phyloP scores from a whole-genome alignment of 805 yeast species.

The Debaryomyces tyrocola region DNA sequence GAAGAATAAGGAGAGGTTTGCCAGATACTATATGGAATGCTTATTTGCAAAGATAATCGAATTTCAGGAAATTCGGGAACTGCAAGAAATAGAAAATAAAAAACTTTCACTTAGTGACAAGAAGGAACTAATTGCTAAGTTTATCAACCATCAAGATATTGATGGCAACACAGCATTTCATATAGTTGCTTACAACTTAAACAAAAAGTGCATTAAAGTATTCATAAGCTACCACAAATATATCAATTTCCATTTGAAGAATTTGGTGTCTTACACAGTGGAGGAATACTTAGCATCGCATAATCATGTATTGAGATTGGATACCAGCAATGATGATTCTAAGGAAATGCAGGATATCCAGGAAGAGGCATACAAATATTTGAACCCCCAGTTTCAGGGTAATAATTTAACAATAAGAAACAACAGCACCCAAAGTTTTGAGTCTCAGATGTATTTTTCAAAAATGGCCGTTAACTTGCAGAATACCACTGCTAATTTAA shows the following conservation, averaged over 20 bases:
- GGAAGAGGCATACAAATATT: slow-evolving; percentile 1
- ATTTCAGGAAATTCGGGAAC: slow-evolving; percentile 21
- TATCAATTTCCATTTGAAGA: slow-evolving; percentile 45
- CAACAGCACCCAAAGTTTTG: slow-evolving; percentile 29
- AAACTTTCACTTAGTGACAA: slow-evolving; percentile 14
- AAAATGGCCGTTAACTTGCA: slow-evolving; percentile 35
- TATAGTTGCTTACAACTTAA: slow-evolving; percentile 79
- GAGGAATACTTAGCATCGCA: slow-evolving; percentile 42
- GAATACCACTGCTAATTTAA: slow-evolving; percentile 29
- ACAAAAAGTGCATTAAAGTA: slow-evolving; percentile 73
- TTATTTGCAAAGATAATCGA: slow-evolving; percentile 34
- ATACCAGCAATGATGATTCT: slow-evolving; percentile 9
- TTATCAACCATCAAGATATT: slow-evolving; percentile 85
- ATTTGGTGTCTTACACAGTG: slow-evolving; percentile 44
- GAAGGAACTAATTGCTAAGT: slow-evolving; percentile 33
- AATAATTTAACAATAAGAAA: not conserved
- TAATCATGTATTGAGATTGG: slow-evolving; percentile 26
- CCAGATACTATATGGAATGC: slow-evolving; percentile 40
- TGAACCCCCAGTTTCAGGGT: not conserved
- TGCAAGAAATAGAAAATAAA: slow-evolving; percentile 2
- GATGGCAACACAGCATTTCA: slow-evolving; percentile 96
- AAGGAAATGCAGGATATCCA: slow-evolving; percentile 6
- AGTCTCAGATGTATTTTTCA: slow-evolving; percentile 35
- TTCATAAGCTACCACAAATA: slow-evolving; percentile 82
- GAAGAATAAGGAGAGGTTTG: slow-evolving; percentile 35